Evolutionary conservation across 169 alveolate genomes (phyloP).

Genomic region (Plasmodium ovale): DNA sequence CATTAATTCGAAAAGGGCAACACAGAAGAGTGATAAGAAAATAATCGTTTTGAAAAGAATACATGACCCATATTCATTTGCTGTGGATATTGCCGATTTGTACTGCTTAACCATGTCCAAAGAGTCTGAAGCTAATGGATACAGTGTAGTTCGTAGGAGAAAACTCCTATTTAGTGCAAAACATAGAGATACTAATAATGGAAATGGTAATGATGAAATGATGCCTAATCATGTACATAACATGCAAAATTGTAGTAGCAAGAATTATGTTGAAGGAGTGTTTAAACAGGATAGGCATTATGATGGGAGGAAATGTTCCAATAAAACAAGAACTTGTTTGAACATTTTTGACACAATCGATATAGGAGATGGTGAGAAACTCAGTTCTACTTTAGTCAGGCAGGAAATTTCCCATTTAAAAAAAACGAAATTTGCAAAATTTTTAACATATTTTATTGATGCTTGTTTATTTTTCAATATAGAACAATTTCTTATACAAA

Average conservation of each 20-base stretch:
- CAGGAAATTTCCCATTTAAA: constrained; percentile 27
- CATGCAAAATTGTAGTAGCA: neutral
- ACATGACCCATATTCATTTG: constrained; percentile 64
- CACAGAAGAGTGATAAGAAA: constrained; percentile 4
- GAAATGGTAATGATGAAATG: neutral
- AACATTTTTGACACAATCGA: constrained; percentile 68
- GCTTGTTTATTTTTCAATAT: constrained; percentile 70
- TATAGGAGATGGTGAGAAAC: constrained; percentile 49
- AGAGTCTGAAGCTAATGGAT: constrained; percentile 66
- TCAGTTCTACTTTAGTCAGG: constrained; percentile 47
- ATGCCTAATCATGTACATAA: too few relatives aligned
- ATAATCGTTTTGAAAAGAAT: constrained; percentile 63
- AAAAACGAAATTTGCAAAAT: constrained; percentile 40
- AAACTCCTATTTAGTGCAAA: neutral
- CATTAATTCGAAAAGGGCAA: neutral
- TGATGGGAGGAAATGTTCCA: neutral
- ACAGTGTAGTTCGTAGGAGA: constrained; percentile 25
- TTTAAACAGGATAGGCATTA: too few relatives aligned
- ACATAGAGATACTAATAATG: neutral
- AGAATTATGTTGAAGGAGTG: neutral
- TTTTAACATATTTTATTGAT: constrained; percentile 35
- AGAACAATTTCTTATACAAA: constrained; percentile 48
- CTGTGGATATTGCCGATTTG: constrained; percentile 53
- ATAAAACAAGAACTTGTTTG: constrained; percentile 35
- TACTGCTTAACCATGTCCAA: constrained; percentile 62